These are phyloP conservation scores for Tricholoma matsutake DNA, from an alignment of 768 basidiomycete genomes.

Conservation along the genomic window DNA sequence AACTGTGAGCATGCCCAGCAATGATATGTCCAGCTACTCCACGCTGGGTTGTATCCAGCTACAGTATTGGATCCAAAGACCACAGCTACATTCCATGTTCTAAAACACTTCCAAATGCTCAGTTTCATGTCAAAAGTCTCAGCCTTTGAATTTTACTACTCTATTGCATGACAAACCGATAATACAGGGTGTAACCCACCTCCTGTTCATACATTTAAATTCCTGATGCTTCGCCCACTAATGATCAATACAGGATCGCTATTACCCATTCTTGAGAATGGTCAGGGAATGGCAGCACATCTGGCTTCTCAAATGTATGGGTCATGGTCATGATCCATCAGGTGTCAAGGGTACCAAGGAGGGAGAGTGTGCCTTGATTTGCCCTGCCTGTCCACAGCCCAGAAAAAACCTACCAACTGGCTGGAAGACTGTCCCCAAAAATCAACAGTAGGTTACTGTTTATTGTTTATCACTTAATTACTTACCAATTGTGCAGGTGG, in stretches of 20 bases:
- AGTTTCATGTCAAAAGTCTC: constrained; percentile 12
- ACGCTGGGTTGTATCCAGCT: constrained; percentile 8
- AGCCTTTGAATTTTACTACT: constrained; percentile 11
- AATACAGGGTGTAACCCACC: constrained; percentile 2
- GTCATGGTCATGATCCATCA: constrained; percentile 12
- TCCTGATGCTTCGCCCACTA: neutral
- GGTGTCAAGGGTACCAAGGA: constrained; percentile 13
- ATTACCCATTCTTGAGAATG: constrained; percentile 16
- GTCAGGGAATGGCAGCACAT: constrained; percentile 17
- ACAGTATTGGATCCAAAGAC: constrained; percentile 8
- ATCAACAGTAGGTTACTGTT: neutral
- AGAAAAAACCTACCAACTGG: constrained; percentile 19
- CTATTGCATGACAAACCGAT: neutral
- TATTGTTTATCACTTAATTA: neutral
- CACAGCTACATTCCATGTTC: constrained; percentile 6
- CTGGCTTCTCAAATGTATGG: constrained; percentile 17
- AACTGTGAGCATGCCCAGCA: neutral
- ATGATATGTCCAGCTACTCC: constrained; percentile 9
- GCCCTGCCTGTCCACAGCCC: constrained; percentile 12
- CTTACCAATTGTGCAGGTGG: neutral
- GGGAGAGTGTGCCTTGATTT: constrained; percentile 22
- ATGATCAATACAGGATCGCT: constrained; percentile 14
- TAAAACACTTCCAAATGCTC: constrained; percentile 4
- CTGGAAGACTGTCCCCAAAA: constrained; percentile 14
- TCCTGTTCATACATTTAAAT: neutral